phyloP scores from a whole-genome alignment of 306 rosid species.

The cucumber (Cucumis sativus) region DNA sequence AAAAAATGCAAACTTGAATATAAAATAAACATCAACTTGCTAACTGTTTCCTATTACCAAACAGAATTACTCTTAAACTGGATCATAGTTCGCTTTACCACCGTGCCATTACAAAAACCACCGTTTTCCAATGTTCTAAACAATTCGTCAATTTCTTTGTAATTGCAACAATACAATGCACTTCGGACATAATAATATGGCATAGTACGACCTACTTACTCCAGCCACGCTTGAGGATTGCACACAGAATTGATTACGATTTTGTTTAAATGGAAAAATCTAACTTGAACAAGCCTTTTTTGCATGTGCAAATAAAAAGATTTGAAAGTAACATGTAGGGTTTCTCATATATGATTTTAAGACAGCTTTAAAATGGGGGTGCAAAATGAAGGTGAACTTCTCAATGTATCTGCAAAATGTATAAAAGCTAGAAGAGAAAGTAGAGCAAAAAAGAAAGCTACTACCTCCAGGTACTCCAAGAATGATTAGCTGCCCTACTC shows the following conservation, averaged over 20 bases:
- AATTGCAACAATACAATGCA: neutral
- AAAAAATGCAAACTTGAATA: neutral
- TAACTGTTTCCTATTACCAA: neutral
- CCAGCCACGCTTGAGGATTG: neutral
- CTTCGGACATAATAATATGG: neutral
- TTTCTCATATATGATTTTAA: neutral
- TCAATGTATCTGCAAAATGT: neutral
- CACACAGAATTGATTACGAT: neutral
- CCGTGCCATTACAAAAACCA: neutral
- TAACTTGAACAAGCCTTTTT: neutral
- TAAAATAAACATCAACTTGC: neutral
- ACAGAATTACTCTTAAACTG: neutral
- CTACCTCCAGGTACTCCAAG: constrained; percentile 91
- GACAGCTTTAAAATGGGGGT: neutral
- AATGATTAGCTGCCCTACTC: constrained; percentile 65
- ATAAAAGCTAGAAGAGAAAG: neutral
- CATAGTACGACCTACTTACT: neutral
- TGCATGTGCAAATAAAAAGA: neutral
- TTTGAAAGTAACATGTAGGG: neutral
- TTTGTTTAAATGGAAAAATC: neutral
- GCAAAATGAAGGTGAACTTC: neutral
- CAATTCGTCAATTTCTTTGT: neutral
- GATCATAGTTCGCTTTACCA: neutral
- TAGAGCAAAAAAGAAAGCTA: constrained; percentile 6
- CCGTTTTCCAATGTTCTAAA: neutral